A percentile compares a stretch with the other conserved stretches of the same genome.
Conservation (phyloP, 78 protist genomes). For the Anaeramoeba ignava region DNA sequence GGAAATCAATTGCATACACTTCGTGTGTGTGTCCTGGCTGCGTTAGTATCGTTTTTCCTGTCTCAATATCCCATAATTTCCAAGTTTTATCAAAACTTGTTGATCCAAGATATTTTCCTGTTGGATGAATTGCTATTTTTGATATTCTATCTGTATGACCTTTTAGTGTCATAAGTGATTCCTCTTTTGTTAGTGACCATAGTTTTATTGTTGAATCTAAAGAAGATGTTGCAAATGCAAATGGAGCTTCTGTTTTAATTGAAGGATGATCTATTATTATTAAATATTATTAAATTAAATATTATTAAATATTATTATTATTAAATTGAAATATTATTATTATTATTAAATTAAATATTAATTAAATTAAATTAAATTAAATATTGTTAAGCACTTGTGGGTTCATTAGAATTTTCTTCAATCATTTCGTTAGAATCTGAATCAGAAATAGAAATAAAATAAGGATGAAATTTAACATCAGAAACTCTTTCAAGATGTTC, state of each 20-base stretch:
- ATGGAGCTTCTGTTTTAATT: no score
- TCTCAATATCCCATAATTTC: slow-evolving; percentile 11
- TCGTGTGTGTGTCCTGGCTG: slow-evolving; percentile 21
- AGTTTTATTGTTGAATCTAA: not conserved
- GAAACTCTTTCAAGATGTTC: slow-evolving; percentile 17
- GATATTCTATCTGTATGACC: not conserved
- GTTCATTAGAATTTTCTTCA: no score
- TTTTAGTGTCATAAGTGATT: not conserved
- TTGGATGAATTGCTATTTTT: not conserved
- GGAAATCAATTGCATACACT: slow-evolving; percentile 14
- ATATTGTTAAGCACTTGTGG: no score
- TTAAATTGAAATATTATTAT: no score
- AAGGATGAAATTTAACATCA: slow-evolving; percentile 6
- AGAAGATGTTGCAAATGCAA: not conserved
- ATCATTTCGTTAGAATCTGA: no score
- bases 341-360: no score
- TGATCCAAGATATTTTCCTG: not conserved
- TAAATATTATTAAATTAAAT: no score
- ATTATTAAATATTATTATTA: no score
- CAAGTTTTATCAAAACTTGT: slow-evolving; percentile 9
- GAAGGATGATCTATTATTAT: no score
- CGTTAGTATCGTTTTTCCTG: not conserved
- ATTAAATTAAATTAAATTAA: no score
- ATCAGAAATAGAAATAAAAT: no score
- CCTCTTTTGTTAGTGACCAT: not conserved